phyloP scores from a whole-genome alignment of 2,329 filamentous ascomycete species.

The Lachnellula willkommii region DNA sequence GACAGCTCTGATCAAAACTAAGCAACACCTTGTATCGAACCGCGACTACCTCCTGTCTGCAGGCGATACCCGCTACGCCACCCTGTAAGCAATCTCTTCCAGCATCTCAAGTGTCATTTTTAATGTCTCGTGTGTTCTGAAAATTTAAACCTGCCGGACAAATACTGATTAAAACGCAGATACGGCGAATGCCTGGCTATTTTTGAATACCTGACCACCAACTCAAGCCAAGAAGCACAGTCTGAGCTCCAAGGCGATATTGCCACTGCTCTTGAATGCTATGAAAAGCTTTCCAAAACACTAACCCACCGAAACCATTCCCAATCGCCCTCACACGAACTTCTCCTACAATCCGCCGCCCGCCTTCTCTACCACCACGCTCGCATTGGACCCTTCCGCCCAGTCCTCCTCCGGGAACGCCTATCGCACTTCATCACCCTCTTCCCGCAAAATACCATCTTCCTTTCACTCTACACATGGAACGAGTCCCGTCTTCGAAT shows the following conservation, averaged over 20 bases:
- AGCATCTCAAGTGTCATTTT: no score
- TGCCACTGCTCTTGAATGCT: constrained; percentile 40
- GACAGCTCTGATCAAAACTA: constrained; percentile 44
- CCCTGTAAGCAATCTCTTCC: constrained; percentile 31
- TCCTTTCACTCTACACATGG: constrained; percentile 68
- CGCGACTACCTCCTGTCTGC: constrained; percentile 53
- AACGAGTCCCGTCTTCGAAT: constrained; percentile 67
- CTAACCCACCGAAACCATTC: constrained; percentile 36
- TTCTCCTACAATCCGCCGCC: constrained; percentile 63
- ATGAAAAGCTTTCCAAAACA: constrained; percentile 39
- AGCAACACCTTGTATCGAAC: constrained; percentile 46
- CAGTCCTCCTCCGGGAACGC: constrained; percentile 56
- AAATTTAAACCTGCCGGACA: no score
- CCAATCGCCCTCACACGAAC: constrained; percentile 47
- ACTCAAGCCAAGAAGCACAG: constrained; percentile 37
- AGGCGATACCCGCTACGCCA: constrained; percentile 43
- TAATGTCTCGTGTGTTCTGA: no score
- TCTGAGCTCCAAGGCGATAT: constrained; percentile 51
- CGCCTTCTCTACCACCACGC: constrained; percentile 61
- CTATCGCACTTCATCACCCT: constrained; percentile 53
- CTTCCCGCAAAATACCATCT: constrained; percentile 73
- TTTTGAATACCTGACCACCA: constrained; percentile 55
- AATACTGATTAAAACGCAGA: no score
- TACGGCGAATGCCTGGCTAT: constrained; percentile 58
- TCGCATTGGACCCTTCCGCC: constrained; percentile 59